These are phyloP conservation scores for Monilinia aucupariae DNA, from an alignment of 2,329 filamentous ascomycete genomes.

Conservation along the genomic window DNA sequence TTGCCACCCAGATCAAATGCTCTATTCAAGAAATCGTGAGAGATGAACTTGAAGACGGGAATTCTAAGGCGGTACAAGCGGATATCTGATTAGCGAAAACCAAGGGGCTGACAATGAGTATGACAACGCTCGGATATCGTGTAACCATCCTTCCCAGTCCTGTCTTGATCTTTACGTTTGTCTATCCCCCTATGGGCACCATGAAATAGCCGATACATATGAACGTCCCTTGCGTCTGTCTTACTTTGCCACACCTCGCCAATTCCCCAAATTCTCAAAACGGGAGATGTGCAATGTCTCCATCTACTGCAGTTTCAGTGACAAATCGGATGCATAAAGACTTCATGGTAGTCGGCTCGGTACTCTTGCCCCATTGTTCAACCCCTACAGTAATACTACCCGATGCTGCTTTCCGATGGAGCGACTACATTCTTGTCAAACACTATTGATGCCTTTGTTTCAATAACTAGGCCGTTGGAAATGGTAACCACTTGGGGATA, in stretches of 20 bases:
- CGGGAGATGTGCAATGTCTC: background rate
- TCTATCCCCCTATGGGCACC: background rate
- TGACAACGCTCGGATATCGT: constrained; percentile 6
- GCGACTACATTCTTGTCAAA: background rate
- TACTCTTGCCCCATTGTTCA: background rate
- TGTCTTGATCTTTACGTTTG: background rate
- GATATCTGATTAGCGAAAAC: constrained; percentile 1
- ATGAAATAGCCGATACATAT: constrained; percentile 4
- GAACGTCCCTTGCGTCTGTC: constrained; percentile 7
- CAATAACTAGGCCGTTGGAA: background rate
- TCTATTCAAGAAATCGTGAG: background rate
- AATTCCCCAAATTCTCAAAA: background rate
- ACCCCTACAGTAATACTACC: background rate
- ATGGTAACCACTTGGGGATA: background rate
- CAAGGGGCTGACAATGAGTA: background rate
- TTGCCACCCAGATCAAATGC: no score
- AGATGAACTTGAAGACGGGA: background rate
- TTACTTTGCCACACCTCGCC: background rate
- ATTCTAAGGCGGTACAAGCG: background rate
- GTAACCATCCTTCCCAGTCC: background rate
- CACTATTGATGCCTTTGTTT: background rate
- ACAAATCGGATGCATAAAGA: background rate
- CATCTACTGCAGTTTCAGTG: background rate
- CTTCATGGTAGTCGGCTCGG: background rate
- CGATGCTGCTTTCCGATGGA: background rate